phyloP scores from a whole-genome alignment of 805 yeast species.

The Ogataea populi-albae region DNA sequence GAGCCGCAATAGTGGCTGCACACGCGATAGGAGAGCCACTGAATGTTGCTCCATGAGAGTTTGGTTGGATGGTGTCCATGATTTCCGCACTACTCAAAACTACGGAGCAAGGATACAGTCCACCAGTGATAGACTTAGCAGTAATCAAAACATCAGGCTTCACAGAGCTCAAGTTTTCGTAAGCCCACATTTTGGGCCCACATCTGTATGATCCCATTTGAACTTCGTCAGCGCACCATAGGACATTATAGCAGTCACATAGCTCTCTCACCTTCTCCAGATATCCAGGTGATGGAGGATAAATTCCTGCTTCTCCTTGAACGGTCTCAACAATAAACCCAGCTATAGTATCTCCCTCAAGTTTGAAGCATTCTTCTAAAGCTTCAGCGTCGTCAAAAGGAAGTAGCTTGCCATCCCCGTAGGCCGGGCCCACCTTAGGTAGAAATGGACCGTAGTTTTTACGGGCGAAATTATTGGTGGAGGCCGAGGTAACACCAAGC shows the following conservation, averaged over 20 bases:
- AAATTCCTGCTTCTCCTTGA: conserved; percentile 41
- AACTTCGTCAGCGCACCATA: conserved; percentile 37
- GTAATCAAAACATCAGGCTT: conserved; percentile 28
- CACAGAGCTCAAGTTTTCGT: conserved; percentile 29
- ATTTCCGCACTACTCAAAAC: conserved; percentile 23
- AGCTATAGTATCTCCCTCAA: conserved; percentile 33
- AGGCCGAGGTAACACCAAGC: conserved; percentile 33
- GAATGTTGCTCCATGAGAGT: conserved; percentile 30
- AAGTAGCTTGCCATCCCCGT: conserved; percentile 30
- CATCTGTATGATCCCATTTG: conserved; percentile 37
- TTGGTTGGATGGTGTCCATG: conserved; percentile 27
- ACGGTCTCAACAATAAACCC: conserved; percentile 37
- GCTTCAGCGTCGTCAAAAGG: conserved; percentile 26
- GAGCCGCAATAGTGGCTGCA: conserved; percentile 25
- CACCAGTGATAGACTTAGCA: conserved; percentile 31
- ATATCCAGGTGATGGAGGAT: conserved; percentile 34
- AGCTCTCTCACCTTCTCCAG: conserved; percentile 31
- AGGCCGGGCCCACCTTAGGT: conserved; percentile 30
- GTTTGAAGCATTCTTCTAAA: conserved; percentile 27
- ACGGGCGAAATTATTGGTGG: conserved; percentile 31
- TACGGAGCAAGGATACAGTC: conserved; percentile 26
- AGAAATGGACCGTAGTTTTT: conserved; percentile 34
- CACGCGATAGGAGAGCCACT: conserved; percentile 30
- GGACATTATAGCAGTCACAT: conserved; percentile 31
- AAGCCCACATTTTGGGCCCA: conserved; percentile 32